Base-by-base conservation (phyloP, 768 basidiomycete genomes). In the Mycena belliarum region DNA sequence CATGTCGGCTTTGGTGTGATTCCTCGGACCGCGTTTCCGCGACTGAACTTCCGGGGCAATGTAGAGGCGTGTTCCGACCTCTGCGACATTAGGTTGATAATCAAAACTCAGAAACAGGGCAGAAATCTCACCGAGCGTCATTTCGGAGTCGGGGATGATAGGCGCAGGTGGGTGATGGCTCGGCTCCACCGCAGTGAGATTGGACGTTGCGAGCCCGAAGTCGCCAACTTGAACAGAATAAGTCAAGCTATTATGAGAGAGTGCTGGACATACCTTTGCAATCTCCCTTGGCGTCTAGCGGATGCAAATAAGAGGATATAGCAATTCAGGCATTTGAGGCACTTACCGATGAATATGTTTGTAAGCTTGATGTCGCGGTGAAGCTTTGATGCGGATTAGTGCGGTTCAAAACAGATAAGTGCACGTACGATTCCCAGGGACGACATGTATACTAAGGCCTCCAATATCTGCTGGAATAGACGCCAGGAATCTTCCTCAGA, bases 281-380 rank as follows among this genome's bases (percentile, higher is more conserved):
- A 61, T 93, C 89, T 5, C 89, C 89, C 51, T 89, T 89, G 26
- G 83, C 88, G 68, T 93, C 90, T 92, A 33, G 2, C 25, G 32
- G 15, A 25, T 51, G 21, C 8, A 4, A 1, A 47, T 29, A 26
- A 32, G 20, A 8, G 1, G 2, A 23, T 29, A 3, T 29, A 12
- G 14, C 1, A 26, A 23, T 15, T 2, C 15, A 2, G 2, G 20
- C 29, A 7, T n/a, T n/a, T n/a, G n/a, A 11, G 20, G 29, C 32
- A 70, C 81, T 28, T 63, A 92, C 93, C 92, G 48, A 96, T 93
- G 72, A 98, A 93, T 61, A 98, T 94, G 66, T 98, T 98, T 0
- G 89, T 91, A 15, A 93, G 75, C 69, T 98, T 98, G 69, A 98
- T 91, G 69, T 97, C 95, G 49, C 91, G 79, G 72, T 93, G 90